These are phyloP conservation scores for Penicillium riverlandense DNA, from an alignment of 495 filamentous ascomycete genomes.

Conservation along the genomic window DNA sequence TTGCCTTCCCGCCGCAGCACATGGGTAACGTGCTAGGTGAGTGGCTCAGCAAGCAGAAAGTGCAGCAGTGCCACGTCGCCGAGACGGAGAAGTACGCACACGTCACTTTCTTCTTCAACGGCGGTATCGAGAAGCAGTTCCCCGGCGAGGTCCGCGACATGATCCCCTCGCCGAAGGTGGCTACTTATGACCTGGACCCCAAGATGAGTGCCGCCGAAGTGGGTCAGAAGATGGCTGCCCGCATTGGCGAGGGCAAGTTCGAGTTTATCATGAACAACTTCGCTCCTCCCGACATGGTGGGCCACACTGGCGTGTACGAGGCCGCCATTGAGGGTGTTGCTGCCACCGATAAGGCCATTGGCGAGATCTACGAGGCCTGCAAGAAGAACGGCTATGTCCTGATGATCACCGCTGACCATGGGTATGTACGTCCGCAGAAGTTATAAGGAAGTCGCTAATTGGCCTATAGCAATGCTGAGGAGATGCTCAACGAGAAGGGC, in stretches of 20 bases:
- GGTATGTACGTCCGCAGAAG: slow-evolving; percentile 41
- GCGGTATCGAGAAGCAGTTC: slow-evolving; percentile 95
- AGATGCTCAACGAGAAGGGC: slow-evolving; percentile 94
- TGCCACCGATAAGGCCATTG: slow-evolving; percentile 89
- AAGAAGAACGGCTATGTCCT: slow-evolving; percentile 86
- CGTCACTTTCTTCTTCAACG: slow-evolving; percentile 99
- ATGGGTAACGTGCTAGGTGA: slow-evolving; percentile 98
- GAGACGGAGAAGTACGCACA: slow-evolving; percentile 99
- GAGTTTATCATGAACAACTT: slow-evolving; percentile 99
- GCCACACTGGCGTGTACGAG: slow-evolving; percentile 94
- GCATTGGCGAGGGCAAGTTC: slow-evolving; percentile 72
- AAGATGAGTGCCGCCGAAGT: slow-evolving; percentile 91
- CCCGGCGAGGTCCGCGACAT: slow-evolving; percentile 78
- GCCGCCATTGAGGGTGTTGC: slow-evolving; percentile 83
- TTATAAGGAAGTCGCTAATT: background rate
- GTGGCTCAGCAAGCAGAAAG: slow-evolving; percentile 78
- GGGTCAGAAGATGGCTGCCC: slow-evolving; percentile 76
- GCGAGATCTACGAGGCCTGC: slow-evolving; percentile 82
- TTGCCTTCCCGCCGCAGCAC: slow-evolving; percentile 88
- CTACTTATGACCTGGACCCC: slow-evolving; percentile 96
- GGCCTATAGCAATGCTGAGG: slow-evolving; percentile 75
- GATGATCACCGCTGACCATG: slow-evolving; percentile 93
- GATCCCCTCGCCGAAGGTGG: slow-evolving; percentile 66
- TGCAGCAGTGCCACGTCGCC: slow-evolving; percentile 91
- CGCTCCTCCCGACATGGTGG: slow-evolving; percentile 98